Evolutionary conservation across 208 protist species (phyloP).

Genomic region (Herpetomonas samuelpessoai): DNA sequence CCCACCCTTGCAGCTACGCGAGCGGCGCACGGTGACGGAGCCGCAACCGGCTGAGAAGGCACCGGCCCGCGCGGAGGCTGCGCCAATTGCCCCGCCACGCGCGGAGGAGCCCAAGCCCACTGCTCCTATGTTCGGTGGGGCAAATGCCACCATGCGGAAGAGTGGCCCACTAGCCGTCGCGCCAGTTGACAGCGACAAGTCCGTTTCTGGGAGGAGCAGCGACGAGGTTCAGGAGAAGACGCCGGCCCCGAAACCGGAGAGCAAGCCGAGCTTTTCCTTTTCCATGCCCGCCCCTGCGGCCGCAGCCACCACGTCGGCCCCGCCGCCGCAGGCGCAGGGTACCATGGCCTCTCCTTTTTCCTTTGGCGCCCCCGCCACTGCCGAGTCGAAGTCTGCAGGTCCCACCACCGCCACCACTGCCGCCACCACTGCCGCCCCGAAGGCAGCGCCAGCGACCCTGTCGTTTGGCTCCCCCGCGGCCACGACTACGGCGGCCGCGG

Average conservation of each 20-base stretch:
- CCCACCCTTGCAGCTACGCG: neutral
- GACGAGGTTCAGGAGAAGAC: neutral
- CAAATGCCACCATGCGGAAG: too few relatives aligned
- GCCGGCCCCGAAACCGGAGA: neutral
- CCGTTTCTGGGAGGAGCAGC: neutral
- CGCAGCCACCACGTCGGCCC: neutral
- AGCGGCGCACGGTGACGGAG: too few relatives aligned
- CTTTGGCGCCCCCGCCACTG: neutral
- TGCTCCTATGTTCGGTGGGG: too few relatives aligned
- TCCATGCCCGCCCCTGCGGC: neutral
- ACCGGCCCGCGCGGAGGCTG: too few relatives aligned
- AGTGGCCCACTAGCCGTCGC: too few relatives aligned
- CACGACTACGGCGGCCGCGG: neutral
- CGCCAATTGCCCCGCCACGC: too few relatives aligned
- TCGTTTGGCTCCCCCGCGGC: conserved; percentile 6
- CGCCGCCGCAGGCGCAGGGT: neutral
- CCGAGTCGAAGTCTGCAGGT: neutral
- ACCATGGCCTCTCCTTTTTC: neutral
- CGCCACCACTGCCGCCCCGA: neutral
- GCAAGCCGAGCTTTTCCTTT: neutral
- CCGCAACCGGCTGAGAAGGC: too few relatives aligned
- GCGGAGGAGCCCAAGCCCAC: too few relatives aligned
- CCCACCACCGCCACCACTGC: neutral
- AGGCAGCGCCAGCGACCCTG: neutral
- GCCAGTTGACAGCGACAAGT: too few relatives aligned